Base-by-base conservation (phyloP, 2,329 filamentous ascomycete species). In the Colletotrichum incanum region DNA sequence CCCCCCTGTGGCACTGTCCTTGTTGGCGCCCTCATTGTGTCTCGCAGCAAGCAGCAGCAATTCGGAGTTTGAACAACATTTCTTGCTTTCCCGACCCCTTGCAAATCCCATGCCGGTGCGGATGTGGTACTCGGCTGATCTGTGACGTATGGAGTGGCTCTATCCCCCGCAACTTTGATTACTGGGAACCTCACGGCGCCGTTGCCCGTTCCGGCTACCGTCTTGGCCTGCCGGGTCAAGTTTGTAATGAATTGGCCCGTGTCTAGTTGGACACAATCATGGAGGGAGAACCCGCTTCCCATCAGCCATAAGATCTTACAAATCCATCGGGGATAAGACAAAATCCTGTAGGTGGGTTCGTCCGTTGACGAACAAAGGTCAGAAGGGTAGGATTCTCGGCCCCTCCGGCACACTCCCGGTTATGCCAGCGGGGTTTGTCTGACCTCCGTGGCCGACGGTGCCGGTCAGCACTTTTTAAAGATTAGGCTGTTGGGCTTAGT, bases 101-200 rank as follows among this genome's bases (percentile, higher is more conserved):
- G 67, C 47, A n/a, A 60, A 47, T 23, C 41, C 41, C 39, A 12
- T 67, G 49, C 31, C 43, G 39, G 28, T 45, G 52, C 56, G 31
- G 55, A 58, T 50, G 49, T 56, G 31, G 49, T 41, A 62, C 49
- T 67, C 23, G 68, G 63, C 47, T 62, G 49, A 62, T 50, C 41
- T 61, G 54, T 69, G 56, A 67, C 64, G 64, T 66, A 28, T 41
- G 31, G 41, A 50, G 68, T 71, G 55, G 63, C 45, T 62, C 68
- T 67, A 56, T 26, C 56, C 56, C 68, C 68, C 64, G 56, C 68
- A 56, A 67, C 56, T 62, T 62, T n/a, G 41, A 66, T 67, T 62
- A 37, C 41, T 23, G 18, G 26, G 23, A 49, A 31, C n/a, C 56
- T 41, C 5, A 56, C 54, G 23, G 54, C 55, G 39, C 23, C 41